phyloP scores from a whole-genome alignment of 805 yeast genomes.

The Yamadazyma tumulicola region DNA sequence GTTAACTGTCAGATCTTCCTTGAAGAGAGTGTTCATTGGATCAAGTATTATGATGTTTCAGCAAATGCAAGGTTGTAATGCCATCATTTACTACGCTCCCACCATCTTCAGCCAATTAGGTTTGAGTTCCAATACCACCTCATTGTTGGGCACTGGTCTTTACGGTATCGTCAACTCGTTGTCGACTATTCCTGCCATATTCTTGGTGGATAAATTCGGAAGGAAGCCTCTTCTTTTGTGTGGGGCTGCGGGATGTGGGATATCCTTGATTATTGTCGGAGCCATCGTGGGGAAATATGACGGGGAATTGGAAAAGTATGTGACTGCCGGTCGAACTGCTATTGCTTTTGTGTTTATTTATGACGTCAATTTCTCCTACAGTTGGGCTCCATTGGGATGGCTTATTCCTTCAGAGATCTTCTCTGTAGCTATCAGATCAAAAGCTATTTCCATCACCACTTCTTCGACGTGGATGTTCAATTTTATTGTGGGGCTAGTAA shows the following conservation, averaged over 20 bases:
- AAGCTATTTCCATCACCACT: conserved; percentile 35
- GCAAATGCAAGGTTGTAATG: conserved; percentile 23
- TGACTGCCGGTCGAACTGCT: conserved; percentile 28
- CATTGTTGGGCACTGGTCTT: conserved; percentile 27
- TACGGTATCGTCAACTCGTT: conserved; percentile 31
- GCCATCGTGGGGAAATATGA: conserved; percentile 16
- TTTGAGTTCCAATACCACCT: conserved; percentile 19
- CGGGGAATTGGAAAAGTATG: conserved; percentile 11
- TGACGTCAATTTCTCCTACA: conserved; percentile 29
- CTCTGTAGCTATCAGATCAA: conserved; percentile 39
- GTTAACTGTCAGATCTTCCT: conserved; percentile 13
- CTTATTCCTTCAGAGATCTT: conserved; percentile 36
- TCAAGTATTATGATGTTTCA: conserved; percentile 27
- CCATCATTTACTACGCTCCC: conserved; percentile 34
- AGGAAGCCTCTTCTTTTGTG: conserved; percentile 4
- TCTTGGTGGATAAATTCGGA: conserved; percentile 4
- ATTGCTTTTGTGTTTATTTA: conserved; percentile 32
- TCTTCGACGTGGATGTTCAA: conserved; percentile 37
- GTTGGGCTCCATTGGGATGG: conserved; percentile 38
- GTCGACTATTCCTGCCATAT: conserved; percentile 23
- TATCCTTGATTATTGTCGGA: conserved; percentile 27
- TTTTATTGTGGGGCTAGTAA: conserved; percentile 37
- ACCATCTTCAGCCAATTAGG: conserved; percentile 28
- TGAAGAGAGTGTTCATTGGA: conserved; percentile 33
- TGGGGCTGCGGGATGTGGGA: conserved; percentile 31